phyloP scores from a whole-genome alignment of 768 basidiomycete genomes.

The Lactifluus subvellereus region DNA sequence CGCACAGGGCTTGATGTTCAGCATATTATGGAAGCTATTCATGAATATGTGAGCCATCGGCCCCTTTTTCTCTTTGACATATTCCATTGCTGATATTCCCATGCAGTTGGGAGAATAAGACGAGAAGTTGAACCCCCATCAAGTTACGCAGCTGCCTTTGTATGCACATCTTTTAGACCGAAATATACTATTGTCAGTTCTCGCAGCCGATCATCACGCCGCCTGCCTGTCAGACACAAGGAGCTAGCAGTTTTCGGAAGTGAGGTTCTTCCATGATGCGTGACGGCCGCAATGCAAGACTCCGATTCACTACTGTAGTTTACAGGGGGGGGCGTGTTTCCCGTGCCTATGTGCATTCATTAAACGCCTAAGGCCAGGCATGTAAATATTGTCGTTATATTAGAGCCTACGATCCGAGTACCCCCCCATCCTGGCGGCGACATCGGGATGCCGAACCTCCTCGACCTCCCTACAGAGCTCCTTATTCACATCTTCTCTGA shows the following conservation, averaged over 20 bases:
- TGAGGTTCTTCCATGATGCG: not conserved
- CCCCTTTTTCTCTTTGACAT: not conserved
- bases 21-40: slow-evolving; percentile 86
- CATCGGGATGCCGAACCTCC: not conserved
- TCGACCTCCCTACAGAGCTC: slow-evolving; percentile 6
- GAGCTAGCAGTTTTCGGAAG: not conserved
- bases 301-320: too few relatives aligned
- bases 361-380: too few relatives aligned
- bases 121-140: not conserved
- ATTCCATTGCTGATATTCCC: not conserved
- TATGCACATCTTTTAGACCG: not conserved
- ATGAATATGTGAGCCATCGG: slow-evolving; percentile 66
- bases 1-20: slow-evolving; percentile 87
- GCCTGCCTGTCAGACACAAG: not conserved
- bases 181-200: not conserved
- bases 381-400: too few relatives aligned
- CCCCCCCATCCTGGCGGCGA: not conserved
- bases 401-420: not conserved
- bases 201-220: not conserved
- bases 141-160: not conserved
- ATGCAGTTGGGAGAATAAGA: slow-evolving; percentile 14
- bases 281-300: not conserved
- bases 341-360: not conserved
- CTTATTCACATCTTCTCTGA: not conserved
- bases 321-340: not conserved